Evolutionary conservation across 2,329 filamentous ascomycete species (phyloP).

Genomic region (Penicillium sp.): DNA sequence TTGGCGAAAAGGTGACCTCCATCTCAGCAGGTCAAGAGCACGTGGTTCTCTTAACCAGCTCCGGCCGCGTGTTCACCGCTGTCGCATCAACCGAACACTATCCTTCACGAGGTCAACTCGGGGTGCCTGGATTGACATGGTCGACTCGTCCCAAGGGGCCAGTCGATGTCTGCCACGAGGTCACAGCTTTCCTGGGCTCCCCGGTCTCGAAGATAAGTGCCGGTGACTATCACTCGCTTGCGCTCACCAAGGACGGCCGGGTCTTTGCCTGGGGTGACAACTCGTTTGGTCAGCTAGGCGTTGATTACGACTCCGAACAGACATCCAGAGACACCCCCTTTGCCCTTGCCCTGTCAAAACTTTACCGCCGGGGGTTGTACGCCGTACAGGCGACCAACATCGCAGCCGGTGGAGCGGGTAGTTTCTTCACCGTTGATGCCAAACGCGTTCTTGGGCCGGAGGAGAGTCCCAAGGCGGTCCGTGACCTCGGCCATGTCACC

Average conservation of each 20-base stretch:
- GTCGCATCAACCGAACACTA: constrained; percentile 72
- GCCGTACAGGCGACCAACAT: constrained; percentile 66
- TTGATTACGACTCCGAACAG: constrained; percentile 59
- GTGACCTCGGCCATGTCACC: constrained; percentile 52
- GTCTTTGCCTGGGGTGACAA: constrained; percentile 91
- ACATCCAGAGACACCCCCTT: constrained; percentile 63
- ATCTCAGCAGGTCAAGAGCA: constrained; percentile 79
- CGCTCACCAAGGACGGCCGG: constrained; percentile 66
- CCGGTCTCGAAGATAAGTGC: constrained; percentile 69
- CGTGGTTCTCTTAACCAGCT: constrained; percentile 74
- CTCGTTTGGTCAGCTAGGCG: constrained; percentile 82
- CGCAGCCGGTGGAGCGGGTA: constrained; percentile 79
- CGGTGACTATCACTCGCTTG: constrained; percentile 81
- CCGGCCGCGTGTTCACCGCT: constrained; percentile 82
- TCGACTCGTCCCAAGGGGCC: constrained; percentile 66
- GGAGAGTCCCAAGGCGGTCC: constrained; percentile 37
- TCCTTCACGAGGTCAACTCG: constrained; percentile 78
- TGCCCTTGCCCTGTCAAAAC: constrained; percentile 61
- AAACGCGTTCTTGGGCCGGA: constrained; percentile 49
- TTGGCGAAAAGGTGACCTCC: constrained; percentile 67
- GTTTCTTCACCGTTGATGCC: constrained; percentile 80
- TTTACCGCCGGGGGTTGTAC: constrained; percentile 64
- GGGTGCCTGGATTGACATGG: constrained; percentile 78
- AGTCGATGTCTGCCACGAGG: constrained; percentile 76
- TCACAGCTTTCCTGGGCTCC: constrained; percentile 64